phyloP scores from a whole-genome alignment of 352 stramenopile species.

The Pythium guiyangense region DNA sequence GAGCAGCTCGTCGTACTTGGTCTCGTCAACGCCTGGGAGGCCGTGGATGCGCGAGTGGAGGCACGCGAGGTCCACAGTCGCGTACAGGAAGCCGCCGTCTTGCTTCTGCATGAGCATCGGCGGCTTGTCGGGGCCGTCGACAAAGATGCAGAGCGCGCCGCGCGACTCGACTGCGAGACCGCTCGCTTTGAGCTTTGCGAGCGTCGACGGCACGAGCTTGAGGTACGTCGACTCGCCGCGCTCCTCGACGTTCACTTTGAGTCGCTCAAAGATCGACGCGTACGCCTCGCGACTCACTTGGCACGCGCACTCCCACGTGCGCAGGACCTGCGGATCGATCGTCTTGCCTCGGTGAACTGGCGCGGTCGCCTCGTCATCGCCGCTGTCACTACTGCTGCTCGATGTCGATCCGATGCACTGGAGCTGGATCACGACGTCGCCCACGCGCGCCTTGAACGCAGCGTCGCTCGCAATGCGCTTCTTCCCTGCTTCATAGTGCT shows the following conservation, averaged over 20 bases:
- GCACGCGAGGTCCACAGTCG: slow-evolving; percentile 69
- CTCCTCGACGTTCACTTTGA: slow-evolving; percentile 61
- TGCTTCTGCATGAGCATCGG: slow-evolving; percentile 83
- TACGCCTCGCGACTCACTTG: slow-evolving; percentile 70
- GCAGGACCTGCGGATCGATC: slow-evolving; percentile 36
- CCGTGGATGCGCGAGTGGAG: slow-evolving; percentile 72
- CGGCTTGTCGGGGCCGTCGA: slow-evolving; percentile 61
- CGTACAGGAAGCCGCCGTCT: slow-evolving; percentile 77
- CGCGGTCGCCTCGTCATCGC: background rate
- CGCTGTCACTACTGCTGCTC: background rate
- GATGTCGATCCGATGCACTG: slow-evolving; percentile 41
- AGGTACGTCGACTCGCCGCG: slow-evolving; percentile 81
- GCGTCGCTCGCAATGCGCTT: slow-evolving; percentile 29
- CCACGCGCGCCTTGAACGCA: slow-evolving; percentile 56
- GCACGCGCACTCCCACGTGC: slow-evolving; percentile 60
- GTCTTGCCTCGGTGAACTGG: too few species aligned
- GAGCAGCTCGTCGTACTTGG: slow-evolving; percentile 70
- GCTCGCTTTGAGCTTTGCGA: slow-evolving; percentile 35
- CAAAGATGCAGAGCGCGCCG: slow-evolving; percentile 69
- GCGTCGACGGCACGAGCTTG: slow-evolving; percentile 36
- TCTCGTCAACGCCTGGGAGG: slow-evolving; percentile 57
- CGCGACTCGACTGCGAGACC: slow-evolving; percentile 52
- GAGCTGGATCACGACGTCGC: slow-evolving; percentile 67
- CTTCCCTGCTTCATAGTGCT: slow-evolving; percentile 73
- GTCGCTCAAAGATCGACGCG: slow-evolving; percentile 52